Percentiles rank a stretch among this genome's conserved stretches.
phyloP scores from a whole-genome alignment of 2,329 filamentous ascomycete species.

The Paecilomyces niveus region DNA sequence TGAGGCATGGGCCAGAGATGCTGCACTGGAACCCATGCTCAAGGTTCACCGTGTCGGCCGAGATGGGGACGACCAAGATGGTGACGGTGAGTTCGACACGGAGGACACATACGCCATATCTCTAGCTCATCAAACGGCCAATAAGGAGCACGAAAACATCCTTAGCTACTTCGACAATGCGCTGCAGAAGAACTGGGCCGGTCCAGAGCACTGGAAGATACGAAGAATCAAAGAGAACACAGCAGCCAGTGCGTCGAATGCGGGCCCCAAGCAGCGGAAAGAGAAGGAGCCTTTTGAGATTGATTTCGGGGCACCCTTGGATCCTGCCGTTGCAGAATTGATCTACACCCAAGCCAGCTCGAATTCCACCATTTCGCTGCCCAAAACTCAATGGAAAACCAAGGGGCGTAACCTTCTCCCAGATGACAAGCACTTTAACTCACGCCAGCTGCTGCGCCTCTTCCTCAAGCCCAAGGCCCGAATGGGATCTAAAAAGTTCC shows the following conservation, averaged over 20 bases:
- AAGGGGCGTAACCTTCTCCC: conserved; percentile 89
- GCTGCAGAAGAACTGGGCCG: conserved; percentile 93
- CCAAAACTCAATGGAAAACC: conserved; percentile 92
- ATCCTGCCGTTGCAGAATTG: conserved; percentile 61
- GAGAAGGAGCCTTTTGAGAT: conserved; percentile 97
- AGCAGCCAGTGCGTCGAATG: conserved; percentile 37
- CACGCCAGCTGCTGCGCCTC: conserved; percentile 75
- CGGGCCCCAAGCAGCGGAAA: conserved; percentile 60
- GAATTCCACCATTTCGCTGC: conserved; percentile 73
- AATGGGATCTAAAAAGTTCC: conserved; percentile 59
- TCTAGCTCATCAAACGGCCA: conserved; percentile 64
- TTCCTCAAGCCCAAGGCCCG: conserved; percentile 93
- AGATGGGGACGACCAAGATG: conserved; percentile 48
- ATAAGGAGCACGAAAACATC: conserved; percentile 78
- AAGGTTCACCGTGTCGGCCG: conserved; percentile 57
- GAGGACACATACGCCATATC: conserved; percentile 71
- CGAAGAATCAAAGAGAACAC: conserved; percentile 78
- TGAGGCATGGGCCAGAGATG: conserved; percentile 89
- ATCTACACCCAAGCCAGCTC: conserved; percentile 76
- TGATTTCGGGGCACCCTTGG: conserved; percentile 73
- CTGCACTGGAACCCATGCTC: conserved; percentile 78
- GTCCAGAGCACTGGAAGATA: conserved; percentile 98
- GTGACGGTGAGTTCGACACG: conserved; percentile 52
- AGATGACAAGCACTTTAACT: conserved; percentile 98
- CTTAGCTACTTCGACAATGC: conserved; percentile 97